A percentile compares a stretch with the other conserved stretches of the same genome.
Evolutionary conservation across 805 yeast genomes (phyloP).

Genomic region (Cyberlindnera euphorbiiphila): DNA sequence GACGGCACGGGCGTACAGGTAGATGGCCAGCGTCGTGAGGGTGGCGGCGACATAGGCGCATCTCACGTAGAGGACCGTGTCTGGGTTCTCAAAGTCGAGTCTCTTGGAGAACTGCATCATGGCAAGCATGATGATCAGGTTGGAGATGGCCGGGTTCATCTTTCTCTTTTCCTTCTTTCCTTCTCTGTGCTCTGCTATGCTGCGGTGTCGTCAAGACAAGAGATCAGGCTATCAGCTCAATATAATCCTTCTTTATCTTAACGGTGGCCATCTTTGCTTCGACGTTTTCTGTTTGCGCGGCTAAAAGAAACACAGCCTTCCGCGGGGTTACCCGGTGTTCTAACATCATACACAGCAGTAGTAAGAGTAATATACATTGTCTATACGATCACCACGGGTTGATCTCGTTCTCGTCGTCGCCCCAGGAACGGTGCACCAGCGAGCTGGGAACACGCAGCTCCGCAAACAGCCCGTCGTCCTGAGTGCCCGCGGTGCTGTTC

Average conservation of each 20-base stretch:
- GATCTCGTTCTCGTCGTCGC: conserved; percentile 48
- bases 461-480: conserved; percentile 47
- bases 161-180: conserved; percentile 1
- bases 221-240: no score
- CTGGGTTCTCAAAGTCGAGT: conserved; percentile 84
- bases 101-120: conserved; percentile 94
- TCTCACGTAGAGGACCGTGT: conserved; percentile 69
- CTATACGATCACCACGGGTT: conserved; percentile 70
- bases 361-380: no score
- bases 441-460: conserved; percentile 46
- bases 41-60: conserved; percentile 66
- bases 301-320: no score
- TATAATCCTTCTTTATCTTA: no score
- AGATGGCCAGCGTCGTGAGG: conserved; percentile 57
- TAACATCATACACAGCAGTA: no score
- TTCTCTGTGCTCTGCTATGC: no score
- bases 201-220: no score
- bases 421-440: conserved; percentile 50
- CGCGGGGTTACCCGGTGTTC: no score
- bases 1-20: conserved; percentile 55
- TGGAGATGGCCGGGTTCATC: conserved; percentile 87
- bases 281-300: no score
- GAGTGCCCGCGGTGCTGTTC: conserved; percentile 17
- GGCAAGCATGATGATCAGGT: conserved; percentile 85
- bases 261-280: no score